Evolutionary conservation across 768 basidiomycete genomes (phyloP), one percentile per base, ranked within the genome.

Genomic region (Termitomyces eurrhizus): DNA sequence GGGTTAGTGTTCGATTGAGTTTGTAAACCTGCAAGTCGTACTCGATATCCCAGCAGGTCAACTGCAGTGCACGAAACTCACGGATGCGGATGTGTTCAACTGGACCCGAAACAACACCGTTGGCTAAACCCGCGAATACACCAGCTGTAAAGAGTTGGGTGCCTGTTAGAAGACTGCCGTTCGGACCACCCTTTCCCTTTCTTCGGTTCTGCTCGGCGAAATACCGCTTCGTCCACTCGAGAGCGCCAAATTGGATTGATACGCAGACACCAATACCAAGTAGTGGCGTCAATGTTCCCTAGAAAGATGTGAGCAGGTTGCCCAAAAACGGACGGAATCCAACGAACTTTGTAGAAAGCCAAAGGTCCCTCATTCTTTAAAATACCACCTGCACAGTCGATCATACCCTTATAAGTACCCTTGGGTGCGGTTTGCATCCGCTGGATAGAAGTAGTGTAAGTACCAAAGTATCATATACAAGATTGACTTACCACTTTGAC

Each of bases 71-170:
- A n/a, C 51, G 21, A 14, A 35, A 78, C 90, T 71, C 65, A 93
- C 93, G 88, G 65, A 98, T 98, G 77, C 95, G 92, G 70, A 98
- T 95, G 70, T 98, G 95, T 73, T 98, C 95, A 18, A 98, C 95
- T 7, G 95, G 96, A 1, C 95, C 94, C 0, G 95, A 95, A 41
- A 97, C 94, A 60, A 96, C 80, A 33, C 93, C 89, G 69, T 98
- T 98, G 11, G 92, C 87, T 32, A 97, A 73, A 32, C 96, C 96
- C 26, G 95, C 96, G 41, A 86, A 76, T 4, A 93, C 85, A 64
- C 96, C 96, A 18, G 93, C 81, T 1, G 77, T 67, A 64, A 92
- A 83, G 13, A 96, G 78, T 72, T 98, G 94, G 16, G 72, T 71
- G 32, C 77, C 76, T 44, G 77, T 79, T 13, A 95, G 80, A 12